A percentile compares a stretch with the other conserved stretches of the same genome.
Conservation (phyloP, 2,329 filamentous ascomycete genomes). For the Pestalotiopsis sp. region DNA sequence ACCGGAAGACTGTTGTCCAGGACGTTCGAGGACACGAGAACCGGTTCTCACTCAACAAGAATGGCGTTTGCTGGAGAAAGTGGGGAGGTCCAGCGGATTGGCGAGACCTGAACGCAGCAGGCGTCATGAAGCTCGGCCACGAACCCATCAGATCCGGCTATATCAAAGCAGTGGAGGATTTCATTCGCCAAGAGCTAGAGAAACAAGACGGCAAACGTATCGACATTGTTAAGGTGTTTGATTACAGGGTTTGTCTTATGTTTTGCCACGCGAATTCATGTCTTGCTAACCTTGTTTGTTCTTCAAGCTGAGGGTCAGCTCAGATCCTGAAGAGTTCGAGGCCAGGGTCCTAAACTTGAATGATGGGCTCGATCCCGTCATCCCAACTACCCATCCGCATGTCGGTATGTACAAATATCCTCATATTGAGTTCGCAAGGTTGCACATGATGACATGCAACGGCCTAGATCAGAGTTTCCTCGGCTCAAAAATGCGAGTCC, state of each 20-base stretch:
- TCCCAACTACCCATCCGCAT: background rate
- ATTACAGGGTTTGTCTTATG: accelerated
- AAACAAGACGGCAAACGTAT: background rate
- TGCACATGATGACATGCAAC: accelerated
- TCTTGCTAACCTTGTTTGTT: background rate
- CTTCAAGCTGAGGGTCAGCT: background rate
- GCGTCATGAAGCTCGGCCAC: background rate
- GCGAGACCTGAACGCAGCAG: background rate
- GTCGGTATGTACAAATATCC: background rate
- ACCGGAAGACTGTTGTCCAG: background rate
- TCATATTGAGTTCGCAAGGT: background rate
- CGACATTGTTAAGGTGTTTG: background rate
- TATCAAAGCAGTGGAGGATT: background rate
- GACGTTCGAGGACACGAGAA: background rate
- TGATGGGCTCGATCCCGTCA: background rate
- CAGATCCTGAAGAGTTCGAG: background rate
- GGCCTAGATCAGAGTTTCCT: background rate
- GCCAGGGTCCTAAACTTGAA: background rate
- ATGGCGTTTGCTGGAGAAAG: background rate
- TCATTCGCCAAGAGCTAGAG: background rate
- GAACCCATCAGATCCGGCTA: background rate
- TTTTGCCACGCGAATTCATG: accelerated
- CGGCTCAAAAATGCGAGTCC: background rate
- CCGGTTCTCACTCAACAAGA: background rate
- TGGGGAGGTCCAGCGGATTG: background rate